phyloP scores from a whole-genome alignment of 108 stramenopile genomes.

The Mediolabrus comicus region DNA sequence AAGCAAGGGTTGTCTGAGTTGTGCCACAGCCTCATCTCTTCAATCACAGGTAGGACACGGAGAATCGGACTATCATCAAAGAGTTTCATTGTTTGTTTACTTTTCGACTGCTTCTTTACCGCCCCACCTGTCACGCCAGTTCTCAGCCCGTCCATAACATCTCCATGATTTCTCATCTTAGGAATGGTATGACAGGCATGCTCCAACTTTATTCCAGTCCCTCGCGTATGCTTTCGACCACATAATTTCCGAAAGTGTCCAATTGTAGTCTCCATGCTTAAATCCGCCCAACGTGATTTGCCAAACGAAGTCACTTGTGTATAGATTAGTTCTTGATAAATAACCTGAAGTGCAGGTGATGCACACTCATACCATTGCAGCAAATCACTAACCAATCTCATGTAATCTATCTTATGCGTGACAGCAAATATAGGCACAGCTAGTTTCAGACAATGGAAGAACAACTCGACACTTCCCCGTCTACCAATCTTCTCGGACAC shows the following conservation, averaged over 20 bases:
- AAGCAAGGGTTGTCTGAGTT: background rate
- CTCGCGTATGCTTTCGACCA: background rate
- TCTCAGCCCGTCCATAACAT: background rate
- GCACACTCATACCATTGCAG: background rate
- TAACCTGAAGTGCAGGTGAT: conserved; percentile 4
- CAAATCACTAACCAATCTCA: background rate
- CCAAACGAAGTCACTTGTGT: conserved; percentile 2
- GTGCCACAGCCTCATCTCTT: background rate
- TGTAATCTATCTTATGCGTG: conserved; percentile 7
- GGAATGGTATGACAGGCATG: background rate
- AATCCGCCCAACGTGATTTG: background rate
- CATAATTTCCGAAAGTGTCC: background rate
- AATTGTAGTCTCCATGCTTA: conserved; percentile 5
- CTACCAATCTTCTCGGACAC: conserved; percentile 7
- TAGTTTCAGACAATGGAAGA: background rate
- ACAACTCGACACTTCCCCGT: conserved; percentile 3
- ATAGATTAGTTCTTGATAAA: background rate
- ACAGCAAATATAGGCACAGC: background rate
- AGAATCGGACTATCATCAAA: background rate
- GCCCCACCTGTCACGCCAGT: background rate
- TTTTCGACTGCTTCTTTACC: background rate
- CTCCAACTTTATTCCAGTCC: background rate
- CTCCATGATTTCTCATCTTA: background rate
- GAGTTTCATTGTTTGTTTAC: background rate
- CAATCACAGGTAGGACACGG: background rate